Evolutionary conservation across 306 rosid genomes (phyloP).

Genomic region (Rosa rugosa): DNA sequence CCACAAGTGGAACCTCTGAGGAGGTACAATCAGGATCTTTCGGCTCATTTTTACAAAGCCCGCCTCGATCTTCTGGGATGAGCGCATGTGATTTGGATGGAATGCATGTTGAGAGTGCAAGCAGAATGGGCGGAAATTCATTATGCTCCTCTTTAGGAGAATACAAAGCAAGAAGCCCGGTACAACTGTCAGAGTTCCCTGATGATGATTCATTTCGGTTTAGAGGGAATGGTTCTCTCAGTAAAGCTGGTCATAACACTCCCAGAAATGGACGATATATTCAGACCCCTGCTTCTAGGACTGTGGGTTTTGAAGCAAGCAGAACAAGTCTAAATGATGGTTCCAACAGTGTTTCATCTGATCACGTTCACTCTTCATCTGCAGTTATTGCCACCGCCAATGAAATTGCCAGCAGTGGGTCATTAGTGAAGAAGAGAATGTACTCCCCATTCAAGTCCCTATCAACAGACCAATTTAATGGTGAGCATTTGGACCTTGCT

Average conservation of each 20-base stretch:
- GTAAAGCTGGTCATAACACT: slow-evolving; percentile 34
- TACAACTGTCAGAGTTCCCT: slow-evolving; percentile 48
- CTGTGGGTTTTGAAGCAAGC: slow-evolving; percentile 82
- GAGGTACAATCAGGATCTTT: slow-evolving; percentile 41
- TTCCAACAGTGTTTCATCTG: slow-evolving; percentile 29
- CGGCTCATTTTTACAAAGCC: slow-evolving; percentile 51
- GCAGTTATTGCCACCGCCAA: slow-evolving; percentile 29
- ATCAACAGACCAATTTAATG: slow-evolving; percentile 52
- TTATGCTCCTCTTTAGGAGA: slow-evolving; percentile 56
- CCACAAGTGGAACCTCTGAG: slow-evolving; percentile 56
- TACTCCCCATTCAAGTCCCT: slow-evolving; percentile 79
- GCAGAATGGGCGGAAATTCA: slow-evolving; percentile 37
- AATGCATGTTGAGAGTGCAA: slow-evolving; percentile 36
- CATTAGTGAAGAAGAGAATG: slow-evolving; percentile 79
- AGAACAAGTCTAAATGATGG: slow-evolving; percentile 46
- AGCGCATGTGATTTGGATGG: slow-evolving; percentile 52
- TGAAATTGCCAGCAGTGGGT: slow-evolving; percentile 49
- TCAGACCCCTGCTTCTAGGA: slow-evolving; percentile 77
- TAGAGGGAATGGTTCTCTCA: slow-evolving; percentile 58
- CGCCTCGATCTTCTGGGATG: slow-evolving; percentile 55
- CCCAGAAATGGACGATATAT: slow-evolving; percentile 47
- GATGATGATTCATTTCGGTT: slow-evolving; percentile 39
- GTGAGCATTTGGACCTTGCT: slow-evolving; percentile 68
- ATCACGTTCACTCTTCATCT: slow-evolving; percentile 37
- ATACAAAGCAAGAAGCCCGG: slow-evolving; percentile 44